A percentile compares a stretch with the other conserved stretches of the same genome.
These are phyloP conservation scores for Hymenochaete sp. DNA, from an alignment of 1,284 basidiomycete species.

Conservation along the genomic window DNA sequence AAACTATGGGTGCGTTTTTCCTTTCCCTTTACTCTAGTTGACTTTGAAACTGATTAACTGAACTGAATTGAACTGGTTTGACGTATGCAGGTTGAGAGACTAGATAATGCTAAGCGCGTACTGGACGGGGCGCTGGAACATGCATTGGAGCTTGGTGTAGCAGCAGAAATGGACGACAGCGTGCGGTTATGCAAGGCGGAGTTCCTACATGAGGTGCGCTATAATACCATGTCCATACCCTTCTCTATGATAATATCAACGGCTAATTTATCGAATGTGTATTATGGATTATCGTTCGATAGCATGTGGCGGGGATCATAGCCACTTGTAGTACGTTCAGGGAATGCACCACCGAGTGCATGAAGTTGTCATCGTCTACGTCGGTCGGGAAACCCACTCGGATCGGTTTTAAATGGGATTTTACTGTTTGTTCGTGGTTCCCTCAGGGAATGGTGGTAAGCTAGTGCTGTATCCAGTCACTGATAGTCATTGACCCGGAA, in stretches of 20 bases:
- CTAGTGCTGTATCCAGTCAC: no score
- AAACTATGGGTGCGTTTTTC: neutral
- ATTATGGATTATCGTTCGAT: neutral
- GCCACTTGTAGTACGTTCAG: constrained; percentile 1
- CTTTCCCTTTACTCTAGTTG: neutral
- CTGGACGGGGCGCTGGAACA: neutral
- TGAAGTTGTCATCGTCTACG: neutral
- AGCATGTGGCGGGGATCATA: constrained; percentile 9
- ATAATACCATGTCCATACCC: neutral
- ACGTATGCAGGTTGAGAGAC: neutral
- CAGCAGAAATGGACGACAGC: constrained; percentile 3
- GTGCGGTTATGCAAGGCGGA: constrained; percentile 12
- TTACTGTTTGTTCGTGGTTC: constrained; percentile 11
- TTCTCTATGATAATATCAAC: neutral
- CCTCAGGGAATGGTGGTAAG: no score
- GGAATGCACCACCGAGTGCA: neutral
- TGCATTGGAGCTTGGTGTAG: neutral
- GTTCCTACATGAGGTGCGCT: constrained; percentile 10
- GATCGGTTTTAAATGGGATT: constrained; percentile 4
- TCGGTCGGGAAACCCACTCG: neutral
- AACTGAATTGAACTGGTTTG: no score
- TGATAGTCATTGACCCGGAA: no score
- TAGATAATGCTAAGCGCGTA: neutral
- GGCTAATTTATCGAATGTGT: neutral
- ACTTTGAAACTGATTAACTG: neutral